A percentile compares a stretch with the other conserved stretches of the same genome.
phyloP scores from a whole-genome alignment of 83 land plant species.

The Picea abies region DNA sequence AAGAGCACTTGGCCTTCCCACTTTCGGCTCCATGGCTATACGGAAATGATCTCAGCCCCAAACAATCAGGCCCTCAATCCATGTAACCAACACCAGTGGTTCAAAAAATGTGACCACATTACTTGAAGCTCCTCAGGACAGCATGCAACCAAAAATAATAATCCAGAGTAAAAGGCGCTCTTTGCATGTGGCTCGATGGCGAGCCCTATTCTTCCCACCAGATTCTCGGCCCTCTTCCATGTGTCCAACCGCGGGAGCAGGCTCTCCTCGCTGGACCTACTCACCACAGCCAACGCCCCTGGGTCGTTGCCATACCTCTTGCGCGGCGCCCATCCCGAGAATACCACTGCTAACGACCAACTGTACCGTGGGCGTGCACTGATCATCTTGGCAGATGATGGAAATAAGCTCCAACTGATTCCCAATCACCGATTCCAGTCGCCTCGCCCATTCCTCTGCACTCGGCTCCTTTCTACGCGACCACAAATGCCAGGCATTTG shows the following conservation, averaged over 20 bases:
- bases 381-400: constrained; percentile 47
- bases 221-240: constrained; percentile 61
- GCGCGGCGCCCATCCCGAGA: constrained; percentile 34
- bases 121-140: no score
- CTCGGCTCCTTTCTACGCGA: no score
- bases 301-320: constrained; percentile 66
- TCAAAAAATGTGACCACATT: no score
- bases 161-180: constrained; percentile 69
- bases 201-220: constrained; percentile 44
- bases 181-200: constrained; percentile 67
- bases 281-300: constrained; percentile 48
- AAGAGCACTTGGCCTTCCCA: no score
- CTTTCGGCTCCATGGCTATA: no score
- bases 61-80: no score
- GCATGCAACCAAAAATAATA: not conserved
- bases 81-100: no score
- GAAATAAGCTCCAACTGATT: constrained; percentile 61
- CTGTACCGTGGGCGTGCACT: constrained; percentile 46
- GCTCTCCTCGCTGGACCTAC: constrained; percentile 64
- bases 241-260: constrained; percentile 64
- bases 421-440: constrained; percentile 49
- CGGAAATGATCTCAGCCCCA: no score
- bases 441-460: constrained; percentile 52
- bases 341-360: constrained; percentile 24
- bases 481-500: no score